Evolutionary conservation across 306 rosid species (phyloP).

Genomic region (Trifolium dubium): DNA sequence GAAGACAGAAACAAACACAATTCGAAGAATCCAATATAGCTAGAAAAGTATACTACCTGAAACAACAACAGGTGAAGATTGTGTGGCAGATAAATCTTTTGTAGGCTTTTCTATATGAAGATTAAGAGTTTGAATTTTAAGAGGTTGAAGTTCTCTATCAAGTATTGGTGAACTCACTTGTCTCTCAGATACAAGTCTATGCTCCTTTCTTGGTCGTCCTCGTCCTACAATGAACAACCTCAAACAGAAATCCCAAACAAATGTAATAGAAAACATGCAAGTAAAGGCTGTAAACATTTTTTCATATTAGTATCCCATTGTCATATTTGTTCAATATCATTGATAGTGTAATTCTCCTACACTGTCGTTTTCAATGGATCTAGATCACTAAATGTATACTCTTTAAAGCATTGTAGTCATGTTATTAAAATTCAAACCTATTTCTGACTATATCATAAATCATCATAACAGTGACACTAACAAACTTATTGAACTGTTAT

Average conservation of each 20-base stretch:
- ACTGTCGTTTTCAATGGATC: neutral
- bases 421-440: neutral
- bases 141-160: slow-evolving; percentile 36
- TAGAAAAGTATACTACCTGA: slow-evolving; percentile 40
- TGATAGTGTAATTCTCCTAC: neutral
- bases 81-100: slow-evolving; percentile 18
- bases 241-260: slow-evolving; percentile 25
- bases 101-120: slow-evolving; percentile 35
- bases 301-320: neutral
- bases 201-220: slow-evolving; percentile 26
- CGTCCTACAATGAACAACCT: slow-evolving; percentile 34
- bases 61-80: slow-evolving; percentile 28
- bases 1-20: slow-evolving; percentile 18
- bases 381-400: neutral
- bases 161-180: slow-evolving; percentile 18
- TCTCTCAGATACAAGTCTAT: neutral
- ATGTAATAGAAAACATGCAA: slow-evolving; percentile 11
- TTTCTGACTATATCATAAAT: slow-evolving; percentile 24
- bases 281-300: neutral
- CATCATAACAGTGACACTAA: neutral
- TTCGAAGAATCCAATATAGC: slow-evolving; percentile 1
- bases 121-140: slow-evolving; percentile 34
- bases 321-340: slow-evolving; percentile 12
- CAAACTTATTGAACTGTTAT: neutral
- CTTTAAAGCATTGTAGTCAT: neutral